Evolutionary conservation across 2,329 filamentous ascomycete genomes (phyloP), one percentile per base, ranked within the genome.

Genomic region (Hypoxylon sp.): DNA sequence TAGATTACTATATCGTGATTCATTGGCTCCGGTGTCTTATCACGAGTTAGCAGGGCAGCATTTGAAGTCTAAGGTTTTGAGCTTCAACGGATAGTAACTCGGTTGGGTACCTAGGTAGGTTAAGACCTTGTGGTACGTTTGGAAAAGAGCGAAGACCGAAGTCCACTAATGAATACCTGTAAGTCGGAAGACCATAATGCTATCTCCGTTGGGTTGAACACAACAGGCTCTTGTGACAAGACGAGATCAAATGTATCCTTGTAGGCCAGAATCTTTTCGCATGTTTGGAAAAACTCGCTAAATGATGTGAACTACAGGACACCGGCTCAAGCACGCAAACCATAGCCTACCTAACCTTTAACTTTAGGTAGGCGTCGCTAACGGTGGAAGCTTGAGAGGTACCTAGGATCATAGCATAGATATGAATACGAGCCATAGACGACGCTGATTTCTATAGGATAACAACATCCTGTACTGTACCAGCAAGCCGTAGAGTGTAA

Each of bases 41-140:
- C 7, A 4, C 51, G n/a, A 54, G 10, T 27, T 30, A 27, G 25
- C 25, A 27, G 25, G 5, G 5, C 25, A 27, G 25, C 25, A 27
- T 3, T 5, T 27, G 5, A 50, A 50, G 14, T 30, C 25, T 2
- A 11, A 13, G 25, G 49, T 13, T 35, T 33, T 35, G n/a, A 60
- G 40, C 13, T 51, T 51, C 49, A 33, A 33, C 55, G 37, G 49
- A 64, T 64, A 55, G 57, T 27, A 44, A 42, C 37, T 54, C 25
- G 7, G 53, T 37, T 17, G 25, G 25, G 25, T 5, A 27, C 25
- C 25, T 27, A 27, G 25, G 25, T 27, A 46, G 17, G 33, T 44
- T 57, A 14, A 22, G 33, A 64, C 35, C 49, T 27, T 50, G 54
- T 60, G 40, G 3, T 5, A 46, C 53, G 10, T 46, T 22, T 55